Base-by-base conservation (phyloP, 495 filamentous ascomycete genomes). In the Trichoderma asperelloides region DNA sequence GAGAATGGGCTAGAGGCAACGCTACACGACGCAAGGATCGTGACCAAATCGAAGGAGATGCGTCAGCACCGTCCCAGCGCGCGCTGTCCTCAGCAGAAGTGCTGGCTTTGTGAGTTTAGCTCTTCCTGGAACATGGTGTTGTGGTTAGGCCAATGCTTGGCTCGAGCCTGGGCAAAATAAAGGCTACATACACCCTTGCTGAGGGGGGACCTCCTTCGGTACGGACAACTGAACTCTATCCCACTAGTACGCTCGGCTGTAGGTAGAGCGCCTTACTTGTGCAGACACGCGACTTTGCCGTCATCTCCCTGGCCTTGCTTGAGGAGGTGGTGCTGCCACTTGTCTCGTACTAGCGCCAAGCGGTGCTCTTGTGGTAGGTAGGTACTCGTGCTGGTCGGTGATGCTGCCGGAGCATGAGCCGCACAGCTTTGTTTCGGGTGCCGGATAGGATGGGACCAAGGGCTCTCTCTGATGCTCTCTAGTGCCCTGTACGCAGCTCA, bases 1-100 rank as follows among this genome's bases (percentile, higher is more conserved):
- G 47, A 51, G 47, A 45, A 15, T 21, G 55, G 15, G 27, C 13
- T 30, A 60, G 25, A 33, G 25, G 55, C 55, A 25, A 33, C 55
- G 55, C 55, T 60, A 60, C 27, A 60, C 55, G 28, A 30, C 55
- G 55, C 55, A 60, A 33, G 55, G 55, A 60, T 60, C 55, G 55
- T 60, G 55, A 60, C 25, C 55, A 60, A 60, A 60, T 60, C 55
- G 25, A 13, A 60, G 27, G 55, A 60, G 55, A 30, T 60, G 55
- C 55, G 55, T 60, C 28, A 60, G 55, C 55, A 27, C 55, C 12
- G 55, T 30, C 55, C 25, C 23, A 60, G 30, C 55, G 55, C 55
- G 55, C 55, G 55, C n/a, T 60, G 55, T 33, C 28, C 55, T 60
- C 55, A 60, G 25, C 0, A 33, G 23, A 60, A 13, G 55, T 33